Evolutionary conservation across 352 stramenopile species (phyloP), one percentile per base, ranked within the genome.

Genomic region (Pythium monospermum): DNA sequence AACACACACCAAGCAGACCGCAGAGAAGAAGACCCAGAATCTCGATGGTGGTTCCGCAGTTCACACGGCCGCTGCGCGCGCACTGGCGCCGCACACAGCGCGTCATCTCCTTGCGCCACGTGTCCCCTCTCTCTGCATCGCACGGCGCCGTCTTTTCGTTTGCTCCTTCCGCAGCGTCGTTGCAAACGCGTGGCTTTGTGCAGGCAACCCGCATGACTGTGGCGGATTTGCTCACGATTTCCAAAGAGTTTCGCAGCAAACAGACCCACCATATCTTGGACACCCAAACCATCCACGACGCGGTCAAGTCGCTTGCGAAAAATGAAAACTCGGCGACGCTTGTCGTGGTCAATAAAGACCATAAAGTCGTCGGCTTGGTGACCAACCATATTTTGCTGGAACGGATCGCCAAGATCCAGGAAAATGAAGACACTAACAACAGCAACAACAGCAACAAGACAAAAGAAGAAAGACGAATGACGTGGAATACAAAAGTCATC

Each of bases 261-360:
- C 68, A 87, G 54, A 87, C 76, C 11, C 79, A 85, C 57, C 79
- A 82, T 49, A 84, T 91, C 39, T 64, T 71, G 33, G 61, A 87
- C 39, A 57, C 83, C 47, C 49, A 83, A 55, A 81, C 75, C 33
- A 61, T 91, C 22, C 58, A 64, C n/a, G 73, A 85, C n/a, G 80
- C 80, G 11, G 70, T 91, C 10, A 60, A 74, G 35, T 86, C 52
- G 22, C 55, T 91, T 7, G 72, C 72, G 16, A 64, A 76, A 48
- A 86, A 91, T 53, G 73, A 85, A 41, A 91, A 91, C 45, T 89
- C 80, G 22, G 72, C 73, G 12, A 83, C 77, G 50, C 70, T 91
- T 28, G 77, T 91, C 42, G 80, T 91, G 31, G 75, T 91, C 6
- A 77, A 88, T 52, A 59, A 62, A 0, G 50, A 76, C 22, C 65